Evolutionary conservation across 306 rosid species (phyloP).

Genomic region (Delonix regia): DNA sequence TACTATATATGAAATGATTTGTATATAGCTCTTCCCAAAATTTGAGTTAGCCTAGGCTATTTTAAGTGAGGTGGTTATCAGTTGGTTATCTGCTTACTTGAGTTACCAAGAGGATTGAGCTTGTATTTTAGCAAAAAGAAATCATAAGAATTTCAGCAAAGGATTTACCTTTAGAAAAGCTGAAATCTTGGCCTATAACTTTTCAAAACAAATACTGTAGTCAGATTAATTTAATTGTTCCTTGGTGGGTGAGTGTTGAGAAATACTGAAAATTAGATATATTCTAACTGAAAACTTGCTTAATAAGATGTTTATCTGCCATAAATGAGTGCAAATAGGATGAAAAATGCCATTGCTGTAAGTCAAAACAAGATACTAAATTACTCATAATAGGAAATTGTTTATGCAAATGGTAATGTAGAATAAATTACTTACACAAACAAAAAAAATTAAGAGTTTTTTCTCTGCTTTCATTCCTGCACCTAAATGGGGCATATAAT

Average conservation of each 20-base stretch:
- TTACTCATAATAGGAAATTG: not conserved
- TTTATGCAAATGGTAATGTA: not conserved
- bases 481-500: slow-evolving; percentile 4
- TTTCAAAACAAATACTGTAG: not conserved
- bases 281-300: not conserved
- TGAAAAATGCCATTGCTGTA: not conserved
- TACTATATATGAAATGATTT: not conserved
- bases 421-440: not conserved
- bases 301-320: not conserved
- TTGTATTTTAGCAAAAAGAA: not conserved
- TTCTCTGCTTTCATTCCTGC: not conserved
- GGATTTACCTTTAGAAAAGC: not conserved
- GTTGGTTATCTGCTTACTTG: not conserved
- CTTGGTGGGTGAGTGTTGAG: not conserved
- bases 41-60: not conserved
- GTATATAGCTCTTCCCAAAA: not conserved
- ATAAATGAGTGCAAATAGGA: not conserved
- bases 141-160: not conserved
- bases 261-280: not conserved
- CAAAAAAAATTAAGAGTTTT: not conserved
- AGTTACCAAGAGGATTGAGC: not conserved
- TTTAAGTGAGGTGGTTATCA: not conserved
- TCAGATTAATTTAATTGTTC: not conserved
- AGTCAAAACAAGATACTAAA: not conserved
- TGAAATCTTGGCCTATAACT: not conserved